phyloP scores from a whole-genome alignment of 495 filamentous ascomycete genomes.

The Corynascus novoguineensis region DNA sequence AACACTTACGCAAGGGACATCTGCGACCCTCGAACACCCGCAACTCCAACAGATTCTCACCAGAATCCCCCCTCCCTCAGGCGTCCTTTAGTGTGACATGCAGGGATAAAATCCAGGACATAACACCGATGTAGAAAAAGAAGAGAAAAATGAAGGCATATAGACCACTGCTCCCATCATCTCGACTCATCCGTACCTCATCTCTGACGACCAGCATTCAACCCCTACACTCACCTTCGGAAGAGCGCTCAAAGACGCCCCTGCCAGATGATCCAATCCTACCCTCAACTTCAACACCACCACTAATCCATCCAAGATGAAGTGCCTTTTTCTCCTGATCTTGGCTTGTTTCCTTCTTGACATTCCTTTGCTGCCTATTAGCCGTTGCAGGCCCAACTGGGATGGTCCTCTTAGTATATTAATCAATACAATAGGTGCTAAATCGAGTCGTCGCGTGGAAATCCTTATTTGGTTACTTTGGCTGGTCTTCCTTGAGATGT shows the following conservation, averaged over 20 bases:
- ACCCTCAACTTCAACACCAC: no score
- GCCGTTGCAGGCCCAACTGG: no score
- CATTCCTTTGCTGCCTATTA: conserved; percentile 1
- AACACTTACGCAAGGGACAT: not conserved
- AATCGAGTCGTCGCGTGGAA: no score
- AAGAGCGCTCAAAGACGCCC: not conserved
- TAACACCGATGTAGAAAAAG: not conserved
- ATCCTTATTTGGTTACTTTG: not conserved
- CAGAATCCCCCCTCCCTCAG: not conserved
- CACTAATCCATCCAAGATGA: conserved; percentile 18
- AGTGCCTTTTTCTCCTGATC: no score
- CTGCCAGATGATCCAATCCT: no score
- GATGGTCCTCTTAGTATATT: no score
- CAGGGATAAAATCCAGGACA: not conserved
- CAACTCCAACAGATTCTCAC: not conserved
- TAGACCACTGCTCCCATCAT: not conserved
- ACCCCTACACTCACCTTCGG: not conserved
- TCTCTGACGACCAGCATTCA: not conserved
- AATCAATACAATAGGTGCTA: no score
- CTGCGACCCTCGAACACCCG: conserved; percentile 4
- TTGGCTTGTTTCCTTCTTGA: conserved; percentile 8
- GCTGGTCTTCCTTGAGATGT: not conserved
- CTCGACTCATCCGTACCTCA: not conserved
- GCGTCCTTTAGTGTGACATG: not conserved
- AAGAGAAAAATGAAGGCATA: not conserved